phyloP scores from a whole-genome alignment of 2,329 filamentous ascomycete species.

The Microsporum ferrugineum region DNA sequence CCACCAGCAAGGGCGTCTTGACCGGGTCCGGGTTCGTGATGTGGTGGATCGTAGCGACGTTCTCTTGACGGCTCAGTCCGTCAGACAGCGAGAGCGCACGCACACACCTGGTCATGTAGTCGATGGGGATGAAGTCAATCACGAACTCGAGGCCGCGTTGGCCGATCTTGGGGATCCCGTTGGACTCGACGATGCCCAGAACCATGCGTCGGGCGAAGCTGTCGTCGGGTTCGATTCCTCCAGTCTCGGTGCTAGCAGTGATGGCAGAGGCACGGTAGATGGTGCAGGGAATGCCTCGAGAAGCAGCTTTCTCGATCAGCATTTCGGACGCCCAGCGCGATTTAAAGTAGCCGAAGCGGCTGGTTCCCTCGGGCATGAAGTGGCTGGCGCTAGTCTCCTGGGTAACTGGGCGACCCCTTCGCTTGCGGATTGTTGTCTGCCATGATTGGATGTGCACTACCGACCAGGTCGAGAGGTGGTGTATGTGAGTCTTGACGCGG shows the following conservation, averaged over 20 bases:
- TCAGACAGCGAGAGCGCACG: not conserved
- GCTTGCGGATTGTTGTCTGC: slow-evolving; percentile 3
- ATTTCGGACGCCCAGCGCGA: slow-evolving; percentile 9
- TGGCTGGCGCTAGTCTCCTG: slow-evolving; percentile 5
- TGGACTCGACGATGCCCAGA: slow-evolving; percentile 5
- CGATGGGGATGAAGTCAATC: slow-evolving; percentile 9
- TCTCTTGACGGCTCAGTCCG: not conserved
- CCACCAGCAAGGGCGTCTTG: slow-evolving; percentile 1
- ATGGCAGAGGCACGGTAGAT: slow-evolving; percentile 10
- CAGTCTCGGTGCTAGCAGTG: slow-evolving; percentile 3
- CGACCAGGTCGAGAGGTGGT: slow-evolving; percentile 9
- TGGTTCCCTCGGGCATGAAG: slow-evolving; percentile 5
- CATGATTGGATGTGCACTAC: slow-evolving; percentile 7
- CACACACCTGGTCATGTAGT: slow-evolving; percentile 8
- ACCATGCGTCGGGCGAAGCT: slow-evolving; percentile 9
- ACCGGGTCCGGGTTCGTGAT: slow-evolving; percentile 8
- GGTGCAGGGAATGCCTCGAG: slow-evolving; percentile 4
- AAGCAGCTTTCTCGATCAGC: slow-evolving; percentile 8
- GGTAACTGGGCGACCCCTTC: slow-evolving; percentile 4
- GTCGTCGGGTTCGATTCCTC: slow-evolving; percentile 5
- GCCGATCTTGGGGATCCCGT: slow-evolving; percentile 6
- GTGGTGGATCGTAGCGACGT: slow-evolving; percentile 5
- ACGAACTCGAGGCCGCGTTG: slow-evolving; percentile 6
- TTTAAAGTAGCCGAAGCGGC: slow-evolving; percentile 9
- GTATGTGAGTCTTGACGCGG: slow-evolving; percentile 4